Base-by-base conservation (phyloP, 352 stramenopile genomes). In the Pythium brachiatum region DNA sequence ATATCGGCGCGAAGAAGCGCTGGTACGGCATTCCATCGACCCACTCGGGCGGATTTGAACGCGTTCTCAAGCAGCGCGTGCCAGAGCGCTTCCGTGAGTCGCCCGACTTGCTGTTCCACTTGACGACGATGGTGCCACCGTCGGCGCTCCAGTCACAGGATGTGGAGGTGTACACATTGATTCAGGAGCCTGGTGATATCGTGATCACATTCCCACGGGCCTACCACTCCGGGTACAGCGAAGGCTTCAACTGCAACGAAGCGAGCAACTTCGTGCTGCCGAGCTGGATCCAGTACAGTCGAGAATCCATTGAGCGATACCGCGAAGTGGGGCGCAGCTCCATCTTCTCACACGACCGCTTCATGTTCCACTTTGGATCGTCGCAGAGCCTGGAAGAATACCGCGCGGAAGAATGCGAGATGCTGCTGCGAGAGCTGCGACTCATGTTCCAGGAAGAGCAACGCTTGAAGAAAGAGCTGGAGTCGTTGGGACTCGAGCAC, bases 171-270 rank as follows among this genome's bases (percentile, higher is more conserved):
- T 92, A 80, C 56, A 88, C 81, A 16, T 23, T 89, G 3, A 60
- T 89, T 7, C 83, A 92, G 54, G 74, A 98, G 56, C 83, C 95
- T 13, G 96, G 97, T 7, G 93, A 99, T 26, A 99, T 98, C 65
- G 85, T 99, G 43, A 70, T 99, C 18, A 99, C 97, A 4, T 99
- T 99, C 65, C 97, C 97, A 21, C 89, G 96, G 36, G 87, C 94
- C 0, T 99, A 98, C 64, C 97, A 99, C 70, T 81, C 85, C 26
- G 97, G 97, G 1, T 99, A 98, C 70, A 98, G 90, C 68, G 84
- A 98, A 73, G 97, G 97, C 13, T 97, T 98, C 51, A 98, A 96
- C 62, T 94, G 89, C 74, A 93, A 89, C 57, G 88, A 96, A 59
- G 88, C 88, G 11, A 88, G 92, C 48, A 96, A 96, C 60, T 96